A percentile compares a stretch with the other conserved stretches of the same genome.
These are phyloP conservation scores for Lachnellula occidentalis DNA, from an alignment of 2,329 filamentous ascomycete genomes.

Conservation along the genomic window DNA sequence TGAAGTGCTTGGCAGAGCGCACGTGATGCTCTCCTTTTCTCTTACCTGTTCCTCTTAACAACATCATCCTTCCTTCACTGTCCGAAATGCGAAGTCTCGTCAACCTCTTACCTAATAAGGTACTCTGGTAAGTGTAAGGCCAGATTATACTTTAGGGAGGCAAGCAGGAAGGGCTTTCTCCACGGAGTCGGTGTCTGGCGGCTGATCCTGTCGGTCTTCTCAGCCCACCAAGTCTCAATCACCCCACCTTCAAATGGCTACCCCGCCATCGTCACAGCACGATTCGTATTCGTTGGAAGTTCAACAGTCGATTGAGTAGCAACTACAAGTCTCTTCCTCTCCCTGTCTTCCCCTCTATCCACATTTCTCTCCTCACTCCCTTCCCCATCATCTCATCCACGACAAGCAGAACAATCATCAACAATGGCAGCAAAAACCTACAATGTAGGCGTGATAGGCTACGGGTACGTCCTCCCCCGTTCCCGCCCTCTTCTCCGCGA, in stretches of 20 bases:
- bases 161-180: neutral
- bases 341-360: neutral
- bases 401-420: neutral
- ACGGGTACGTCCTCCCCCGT: slow-evolving; percentile 33
- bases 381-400: neutral
- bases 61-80: no score
- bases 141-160: neutral
- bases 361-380: neutral
- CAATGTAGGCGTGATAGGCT: slow-evolving; percentile 55
- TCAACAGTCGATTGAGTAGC: neutral
- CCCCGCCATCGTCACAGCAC: slow-evolving; percentile 1
- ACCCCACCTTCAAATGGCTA: neutral
- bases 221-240: neutral
- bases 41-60: no score
- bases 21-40: no score
- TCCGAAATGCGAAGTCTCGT: no score
- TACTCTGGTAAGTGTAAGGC: no score
- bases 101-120: no score
- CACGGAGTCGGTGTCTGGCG: neutral
- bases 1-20: no score
- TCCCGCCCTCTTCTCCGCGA: neutral
- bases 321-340: neutral
- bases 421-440: slow-evolving; percentile 36
- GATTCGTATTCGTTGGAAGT: neutral
- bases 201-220: neutral